Evolutionary conservation across 257 asterid species (phyloP), one percentile per base, ranked within the genome.

Genomic region (Fraxinus anomala): DNA sequence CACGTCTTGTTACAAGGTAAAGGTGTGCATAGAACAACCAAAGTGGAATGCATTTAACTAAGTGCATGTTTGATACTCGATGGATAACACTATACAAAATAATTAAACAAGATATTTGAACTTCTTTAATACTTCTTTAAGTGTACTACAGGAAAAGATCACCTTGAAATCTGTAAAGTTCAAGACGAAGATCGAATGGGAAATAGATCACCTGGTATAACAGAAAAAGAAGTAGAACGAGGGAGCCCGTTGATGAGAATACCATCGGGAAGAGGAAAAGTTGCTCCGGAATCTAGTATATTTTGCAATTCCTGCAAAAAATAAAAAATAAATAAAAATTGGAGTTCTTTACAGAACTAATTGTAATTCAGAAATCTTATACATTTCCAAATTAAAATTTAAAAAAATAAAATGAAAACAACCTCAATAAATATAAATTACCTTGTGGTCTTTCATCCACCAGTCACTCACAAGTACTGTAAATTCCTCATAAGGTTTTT

Each of bases 381-480:
- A 33, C 7, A 59, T 47, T 77, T 23, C 51, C 4, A 47, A 76
- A 26, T 40, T 24, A 23, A 68, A 9, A 19, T 14, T 13, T 30
- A 30, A 66, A 66, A 66, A 40, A 0, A 11, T 12, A 12, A 3
- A 51, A 70, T 0, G 16, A 0, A 23, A 31, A 3, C 33, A 30
- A 10, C 36, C 16, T n/a, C 10, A 24, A 66, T 34, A 0, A 47
- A 4, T 7, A 4, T 2, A 51, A 39, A 63, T 5, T 24, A 91
- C 98, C 97, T 92, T 89, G 88, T 91, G 89, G 61, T 91, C 96
- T 14, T 82, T 79, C 70, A 88, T 91, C 97, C 97, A 92, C 98
- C 98, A 94, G 44, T 92, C 98, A 39, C 87, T 83, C 31, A 92
- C 49, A 11, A 92, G 83, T 34, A 94, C 33, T 0, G 94, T 91